phyloP scores from a whole-genome alignment of 2,329 filamentous ascomycete genomes.

The Metarhizium guizhouense region DNA sequence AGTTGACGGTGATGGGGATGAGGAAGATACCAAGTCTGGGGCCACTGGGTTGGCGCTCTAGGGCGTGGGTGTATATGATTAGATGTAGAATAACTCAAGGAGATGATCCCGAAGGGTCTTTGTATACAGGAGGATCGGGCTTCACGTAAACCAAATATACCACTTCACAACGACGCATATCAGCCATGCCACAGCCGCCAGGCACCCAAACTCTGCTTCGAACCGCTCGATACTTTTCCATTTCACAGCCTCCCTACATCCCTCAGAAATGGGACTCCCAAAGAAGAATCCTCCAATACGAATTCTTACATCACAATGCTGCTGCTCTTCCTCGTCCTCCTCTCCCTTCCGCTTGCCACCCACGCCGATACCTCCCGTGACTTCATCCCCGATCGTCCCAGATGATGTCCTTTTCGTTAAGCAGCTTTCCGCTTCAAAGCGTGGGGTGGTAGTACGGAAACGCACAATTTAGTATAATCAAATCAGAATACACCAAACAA shows the following conservation, averaged over 20 bases:
- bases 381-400: neutral
- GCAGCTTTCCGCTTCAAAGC: too few species aligned
- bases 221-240: neutral
- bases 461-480: too few species aligned
- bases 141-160: neutral
- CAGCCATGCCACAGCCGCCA: neutral
- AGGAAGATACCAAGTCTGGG: conserved; percentile 16
- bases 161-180: neutral
- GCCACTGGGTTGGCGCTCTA: conserved; percentile 10
- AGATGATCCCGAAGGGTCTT: too few species aligned
- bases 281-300: too few species aligned
- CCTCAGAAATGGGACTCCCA: too few species aligned
- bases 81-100: too few species aligned
- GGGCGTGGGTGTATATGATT: neutral
- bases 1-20: conserved; percentile 11
- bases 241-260: neutral
- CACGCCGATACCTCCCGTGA: neutral
- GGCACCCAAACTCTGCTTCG: neutral
- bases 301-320: neutral
- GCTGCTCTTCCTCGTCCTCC: neutral
- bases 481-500: too few species aligned
- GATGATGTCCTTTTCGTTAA: neutral
- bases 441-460: too few species aligned
- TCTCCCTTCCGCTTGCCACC: neutral
- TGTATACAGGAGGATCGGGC: neutral